Conservation (phyloP, 2,329 filamentous ascomycete genomes). For the Geoglossum cookeanum region DNA sequence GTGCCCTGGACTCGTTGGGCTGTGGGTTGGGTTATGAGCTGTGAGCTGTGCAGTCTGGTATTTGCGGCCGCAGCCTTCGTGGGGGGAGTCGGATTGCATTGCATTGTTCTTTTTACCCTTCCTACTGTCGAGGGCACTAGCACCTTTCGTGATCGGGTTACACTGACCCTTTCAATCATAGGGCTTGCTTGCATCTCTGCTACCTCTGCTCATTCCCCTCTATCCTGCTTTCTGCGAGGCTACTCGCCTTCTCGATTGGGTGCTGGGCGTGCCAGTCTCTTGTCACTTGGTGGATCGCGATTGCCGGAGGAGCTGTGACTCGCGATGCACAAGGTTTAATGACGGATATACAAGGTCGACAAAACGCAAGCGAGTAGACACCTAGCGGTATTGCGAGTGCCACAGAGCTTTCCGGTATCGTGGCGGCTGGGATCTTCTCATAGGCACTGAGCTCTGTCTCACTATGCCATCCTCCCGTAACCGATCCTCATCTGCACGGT, state of each 20-base stretch:
- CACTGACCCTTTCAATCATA: background rate
- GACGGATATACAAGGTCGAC: background rate
- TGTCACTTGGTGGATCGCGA: background rate
- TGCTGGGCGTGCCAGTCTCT: background rate
- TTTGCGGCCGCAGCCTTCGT: background rate
- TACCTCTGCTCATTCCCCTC: background rate
- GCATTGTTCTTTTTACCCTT: background rate
- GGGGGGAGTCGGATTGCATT: background rate
- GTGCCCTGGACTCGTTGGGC: background rate
- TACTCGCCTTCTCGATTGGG: background rate
- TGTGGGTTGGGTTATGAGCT: background rate
- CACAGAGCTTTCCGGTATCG: background rate
- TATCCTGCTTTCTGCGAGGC: background rate
- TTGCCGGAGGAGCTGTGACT: background rate
- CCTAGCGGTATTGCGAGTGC: background rate
- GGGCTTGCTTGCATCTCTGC: background rate
- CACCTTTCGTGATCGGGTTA: background rate
- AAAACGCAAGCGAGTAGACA: background rate
- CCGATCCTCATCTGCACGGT: constrained; percentile 17
- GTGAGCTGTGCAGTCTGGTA: background rate
- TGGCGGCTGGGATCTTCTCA: background rate
- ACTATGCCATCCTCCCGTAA: constrained; percentile 11
- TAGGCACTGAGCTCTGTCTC: background rate
- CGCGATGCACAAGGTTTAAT: background rate
- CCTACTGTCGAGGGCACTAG: no score